Base-by-base conservation (phyloP, 2,329 filamentous ascomycete species). In the Ophiocordyceps australis region DNA sequence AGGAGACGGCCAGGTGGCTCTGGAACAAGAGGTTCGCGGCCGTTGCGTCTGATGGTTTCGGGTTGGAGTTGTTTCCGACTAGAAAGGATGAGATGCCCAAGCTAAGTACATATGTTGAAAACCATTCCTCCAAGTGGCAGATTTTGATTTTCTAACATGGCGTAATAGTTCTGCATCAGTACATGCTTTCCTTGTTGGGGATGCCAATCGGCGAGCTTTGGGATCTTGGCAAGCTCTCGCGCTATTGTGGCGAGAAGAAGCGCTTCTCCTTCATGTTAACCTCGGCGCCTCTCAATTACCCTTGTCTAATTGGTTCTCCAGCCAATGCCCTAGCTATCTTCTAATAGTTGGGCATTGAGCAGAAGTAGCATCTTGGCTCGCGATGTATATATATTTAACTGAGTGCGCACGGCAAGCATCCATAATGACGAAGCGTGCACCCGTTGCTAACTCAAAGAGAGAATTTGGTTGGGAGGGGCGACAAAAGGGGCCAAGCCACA, bases 11-110 rank as follows among this genome's bases (percentile, higher is more conserved):
- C 7, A 60, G 65, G 27, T 81, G 74, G 73, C 33, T 80, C 30
- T 74, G 77, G 52, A 70, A 80, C 38, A 65, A 61, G 35, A 70
- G 73, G 27, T 79, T 81, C 35, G 57, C 73, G 0, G 68, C 65
- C 1, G 71, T 75, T 2, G 70, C 62, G 0, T 68, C 69, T 0
- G 75, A 81, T 40, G 52, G 59, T 9, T 65, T 62, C 13, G 55
- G 62, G 0, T 77, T 80, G 32, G 75, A 81, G 49, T 58, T 62
- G 1, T 65, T 67, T 46, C 70, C 72, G 3, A 62, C 65, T 1
- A 27, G 62, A 18, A 52, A 56, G 28, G 33, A 46, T 5, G 52
- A 59, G 26, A 54, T n/a, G n/a, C n/a, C n/a, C n/a, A n/a, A n/a
- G n/a, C n/a, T n/a, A n/a, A n/a, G n/a, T n/a, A n/a, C n/a, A n/a